Conservation (phyloP, 2,329 filamentous ascomycete genomes). For the Hymenoscyphus albidus region DNA sequence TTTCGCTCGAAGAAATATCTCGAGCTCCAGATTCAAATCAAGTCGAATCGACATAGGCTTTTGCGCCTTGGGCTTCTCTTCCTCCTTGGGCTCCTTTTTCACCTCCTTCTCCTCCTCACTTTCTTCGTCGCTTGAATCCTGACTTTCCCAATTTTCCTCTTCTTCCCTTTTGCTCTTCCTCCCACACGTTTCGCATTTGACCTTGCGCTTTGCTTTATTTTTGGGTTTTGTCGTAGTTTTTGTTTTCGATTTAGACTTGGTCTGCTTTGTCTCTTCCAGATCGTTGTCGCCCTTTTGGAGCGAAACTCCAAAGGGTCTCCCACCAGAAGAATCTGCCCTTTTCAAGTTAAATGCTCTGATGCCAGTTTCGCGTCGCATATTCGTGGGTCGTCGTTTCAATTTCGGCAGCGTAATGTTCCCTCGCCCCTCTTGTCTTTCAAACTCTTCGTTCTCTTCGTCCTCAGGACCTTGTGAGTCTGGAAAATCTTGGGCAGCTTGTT, state of each 20-base stretch:
- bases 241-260: constrained; percentile 6
- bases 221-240: constrained; percentile 20
- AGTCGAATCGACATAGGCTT: constrained; percentile 67
- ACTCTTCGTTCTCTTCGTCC: constrained; percentile 10
- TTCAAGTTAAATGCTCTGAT: constrained; percentile 29
- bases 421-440: constrained; percentile 10
- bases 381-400: constrained; percentile 9
- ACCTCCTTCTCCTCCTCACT: constrained; percentile 31
- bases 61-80: constrained; percentile 41
- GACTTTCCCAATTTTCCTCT: constrained; percentile 14
- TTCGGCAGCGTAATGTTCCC: constrained; percentile 2
- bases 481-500: constrained; percentile 12
- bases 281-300: constrained; percentile 12
- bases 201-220: constrained; percentile 7
- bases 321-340: constrained; percentile 20
- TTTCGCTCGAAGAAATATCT: constrained; percentile 74
- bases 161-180: constrained; percentile 14
- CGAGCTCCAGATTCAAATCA: constrained; percentile 73
- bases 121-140: constrained; percentile 23
- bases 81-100: constrained; percentile 37
- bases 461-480: constrained; percentile 11
- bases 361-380: constrained; percentile 22
- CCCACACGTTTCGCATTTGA: constrained; percentile 16
- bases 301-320: constrained; percentile 25
- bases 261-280: constrained; percentile 6